Percentiles rank a stretch among this genome's conserved stretches.
phyloP scores from a whole-genome alignment of 352 stramenopile species.

The Pythium vanterpoolii region DNA sequence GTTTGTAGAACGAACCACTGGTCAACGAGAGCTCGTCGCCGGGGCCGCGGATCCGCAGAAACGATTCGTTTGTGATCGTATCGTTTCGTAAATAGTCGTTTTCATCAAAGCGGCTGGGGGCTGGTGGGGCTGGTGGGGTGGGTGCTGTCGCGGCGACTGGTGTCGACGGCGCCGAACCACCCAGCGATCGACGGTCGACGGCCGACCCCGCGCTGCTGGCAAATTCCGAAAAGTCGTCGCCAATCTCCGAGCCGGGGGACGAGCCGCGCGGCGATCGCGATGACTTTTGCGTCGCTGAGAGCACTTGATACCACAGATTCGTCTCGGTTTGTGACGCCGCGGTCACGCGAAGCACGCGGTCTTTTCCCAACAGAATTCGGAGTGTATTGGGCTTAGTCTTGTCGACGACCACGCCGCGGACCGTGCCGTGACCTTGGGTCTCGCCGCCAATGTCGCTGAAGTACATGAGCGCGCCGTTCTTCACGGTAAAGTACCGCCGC shows the following conservation, averaged over 20 bases:
- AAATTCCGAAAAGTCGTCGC: slow-evolving; percentile 17
- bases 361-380: slow-evolving; percentile 34
- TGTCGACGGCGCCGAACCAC: background rate
- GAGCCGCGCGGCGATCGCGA: background rate
- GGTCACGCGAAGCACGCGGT: slow-evolving; percentile 34
- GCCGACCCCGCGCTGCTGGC: slow-evolving; percentile 13
- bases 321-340: slow-evolving; percentile 34
- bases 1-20: slow-evolving; percentile 20
- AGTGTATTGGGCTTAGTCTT: slow-evolving; percentile 49
- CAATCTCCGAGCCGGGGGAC: background rate
- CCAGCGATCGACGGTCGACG: slow-evolving; percentile 9
- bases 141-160: background rate
- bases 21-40: slow-evolving; percentile 28
- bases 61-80: slow-evolving; percentile 71
- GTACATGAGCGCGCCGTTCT: slow-evolving; percentile 69
- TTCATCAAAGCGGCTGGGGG: slow-evolving; percentile 38
- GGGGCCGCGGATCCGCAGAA: slow-evolving; percentile 46
- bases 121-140: background rate
- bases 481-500: slow-evolving; percentile 65
- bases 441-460: slow-evolving; percentile 58
- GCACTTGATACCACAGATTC: slow-evolving; percentile 42
- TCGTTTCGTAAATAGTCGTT: slow-evolving; percentile 67
- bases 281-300: slow-evolving; percentile 19
- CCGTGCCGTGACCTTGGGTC: slow-evolving; percentile 56
- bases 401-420: slow-evolving; percentile 42